Base-by-base conservation (phyloP, 805 yeast species). In the Ogataea philodendri region DNA sequence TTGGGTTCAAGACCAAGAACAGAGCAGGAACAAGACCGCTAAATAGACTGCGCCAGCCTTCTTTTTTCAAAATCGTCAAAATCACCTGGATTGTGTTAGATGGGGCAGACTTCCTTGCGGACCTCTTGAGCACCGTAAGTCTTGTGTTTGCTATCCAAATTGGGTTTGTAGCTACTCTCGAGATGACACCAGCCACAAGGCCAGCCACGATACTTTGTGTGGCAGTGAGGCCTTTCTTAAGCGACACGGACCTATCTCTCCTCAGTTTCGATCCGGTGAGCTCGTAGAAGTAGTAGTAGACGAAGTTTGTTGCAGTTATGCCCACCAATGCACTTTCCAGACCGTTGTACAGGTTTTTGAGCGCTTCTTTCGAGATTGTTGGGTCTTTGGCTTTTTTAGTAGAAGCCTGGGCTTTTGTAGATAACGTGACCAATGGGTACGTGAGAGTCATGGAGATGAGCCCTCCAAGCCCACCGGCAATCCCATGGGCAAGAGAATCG, bases 81-180 rank as follows among this genome's bases (percentile, higher is more conserved):
- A 88, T 65, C 6, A 84, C 74, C 32, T 63, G 63, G 25, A 84
- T 46, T 20, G 72, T 57, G 22, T 40, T 45, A 28, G 65, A 64
- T 18, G 66, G 33, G n/a, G 34, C 32, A 11, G 22, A n/a, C 16
- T 39, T 32, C 15, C 37, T 33, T 10, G 41, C 22, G 20, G 53
- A 42, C 38, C 44, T 62, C 60, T 37, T 62, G 56, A 33, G 29
- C 11, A 89, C 87, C 49, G 94, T 84, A 74, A 82, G 78, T 54
- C 96, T 73, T 3, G 97, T 88, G 57, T 88, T 88, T 28, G 94
- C 93, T 27, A 88, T 95, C 97, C 97, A 88, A 48, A 86, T 78
- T 15, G 97, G 97, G 59, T 88, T 88, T 9, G 95, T 80, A 8
- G 80, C 70, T 14, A 84, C 65, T 32, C 88, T 84, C 3, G 96